Evolutionary conservation across 106 monocot species (phyloP), one percentile per base, ranked within the genome.

Genomic region (Acanthochlamys bracteata): DNA sequence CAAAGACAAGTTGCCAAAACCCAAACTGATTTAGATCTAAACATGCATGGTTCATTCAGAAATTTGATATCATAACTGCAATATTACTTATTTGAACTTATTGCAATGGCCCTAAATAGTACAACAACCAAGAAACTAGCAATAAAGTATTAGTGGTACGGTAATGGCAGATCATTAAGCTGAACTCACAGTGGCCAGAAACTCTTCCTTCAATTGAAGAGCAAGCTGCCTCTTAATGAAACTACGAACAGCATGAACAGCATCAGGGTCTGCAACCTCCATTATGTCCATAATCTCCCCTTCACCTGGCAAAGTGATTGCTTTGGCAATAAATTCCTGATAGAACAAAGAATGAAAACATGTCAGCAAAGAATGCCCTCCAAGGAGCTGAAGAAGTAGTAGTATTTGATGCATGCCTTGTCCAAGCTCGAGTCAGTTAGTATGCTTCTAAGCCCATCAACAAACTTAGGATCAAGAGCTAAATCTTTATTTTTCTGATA

Each of bases 281-380:
- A 89, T 89, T 64, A 89, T 55, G 73, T 89, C 89, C 89, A 89
- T 89, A 17, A 89, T 79, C 72, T 89, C 89, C 40, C 89, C 89
- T 71, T 84, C 84, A 74, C 89, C 84, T 60, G 89, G 89, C 67
- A 89, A 79, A 42, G 84, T 89, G 39, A 89, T 77, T 72, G 90
- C 96, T 69, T 79, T 88, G 8, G 91, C 68, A 76, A 98, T 81
- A 71, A 98, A 98, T 76, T 98, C 96, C 96, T 98, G 53, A 65
- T 24, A 71, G 11, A n/a, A 13, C 19, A 49, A 25, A 68, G 4
- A 68, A 72, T 54, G 53, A 16, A 41, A 57, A 0, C 26, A 53
- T 17, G 39, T 55, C 66, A 63, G 53, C 3, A 23, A 9, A 20
- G 12, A 42, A 60, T 27, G 57, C 7, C 46, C 43, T 15, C 19